Evolutionary conservation across 192 early-diverging fungal species (phyloP).

Genomic region (Backusella tuberculispora): DNA sequence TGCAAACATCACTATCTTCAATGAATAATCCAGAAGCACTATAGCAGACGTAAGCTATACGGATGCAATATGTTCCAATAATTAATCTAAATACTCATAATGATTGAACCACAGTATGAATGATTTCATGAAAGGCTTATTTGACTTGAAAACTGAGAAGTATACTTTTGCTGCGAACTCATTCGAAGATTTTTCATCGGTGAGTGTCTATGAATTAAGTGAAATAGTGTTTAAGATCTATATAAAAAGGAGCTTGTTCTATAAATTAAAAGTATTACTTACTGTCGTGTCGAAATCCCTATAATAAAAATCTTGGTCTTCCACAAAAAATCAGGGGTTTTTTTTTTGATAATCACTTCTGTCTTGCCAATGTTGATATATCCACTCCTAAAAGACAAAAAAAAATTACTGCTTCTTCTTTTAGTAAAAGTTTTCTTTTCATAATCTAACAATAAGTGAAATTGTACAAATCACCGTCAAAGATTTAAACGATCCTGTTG

Average conservation of each 20-base stretch:
- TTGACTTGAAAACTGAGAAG: slow-evolving; percentile 18
- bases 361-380: slow-evolving; percentile 4
- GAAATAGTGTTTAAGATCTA: too few relatives aligned
- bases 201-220: too few relatives aligned
- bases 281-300: too few relatives aligned
- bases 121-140: slow-evolving; percentile 19
- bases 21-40: slow-evolving; percentile 14
- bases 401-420: too few relatives aligned
- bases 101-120: slow-evolving; percentile 14
- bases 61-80: slow-evolving; percentile 7
- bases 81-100: slow-evolving; percentile 6
- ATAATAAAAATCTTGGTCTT: neutral
- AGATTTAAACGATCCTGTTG: too few relatives aligned
- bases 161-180: slow-evolving; percentile 1
- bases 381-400: too few relatives aligned
- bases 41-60: slow-evolving; percentile 14
- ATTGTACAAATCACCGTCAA: too few relatives aligned
- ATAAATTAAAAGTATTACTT: too few relatives aligned
- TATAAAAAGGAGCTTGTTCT: too few relatives aligned
- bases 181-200: slow-evolving; percentile 3
- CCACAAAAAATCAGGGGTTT: neutral
- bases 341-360: slow-evolving; percentile 1
- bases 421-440: too few relatives aligned
- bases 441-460: too few relatives aligned
- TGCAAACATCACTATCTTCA: slow-evolving; percentile 14